Evolutionary conservation across 805 yeast species (phyloP), one percentile per base, ranked within the genome.

Genomic region (Candida pini): DNA sequence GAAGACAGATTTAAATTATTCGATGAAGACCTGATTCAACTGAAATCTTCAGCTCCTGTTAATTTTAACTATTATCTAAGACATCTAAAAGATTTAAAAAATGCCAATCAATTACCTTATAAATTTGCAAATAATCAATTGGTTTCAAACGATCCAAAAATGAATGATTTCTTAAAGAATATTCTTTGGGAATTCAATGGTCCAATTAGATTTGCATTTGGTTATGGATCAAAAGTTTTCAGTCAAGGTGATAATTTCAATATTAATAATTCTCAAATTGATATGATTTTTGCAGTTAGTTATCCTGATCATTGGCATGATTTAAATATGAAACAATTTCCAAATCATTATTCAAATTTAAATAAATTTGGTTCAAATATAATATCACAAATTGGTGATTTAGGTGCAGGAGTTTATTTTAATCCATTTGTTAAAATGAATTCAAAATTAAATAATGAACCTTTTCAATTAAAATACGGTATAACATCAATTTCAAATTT

Each of bases 211-310:
- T 83, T 75, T 48, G 80, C 96, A 1, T 84, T 90, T 60, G 98
- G 97, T 0, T 90, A 90, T 58, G 98, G 98, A 2, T 83, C 95
- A 6, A 96, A 96, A 4, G 96, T 92, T 1, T 84, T 92, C 49
- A 69, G 76, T 24, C 98, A 90, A 56, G 80, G 78, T 4, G 36
- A 52, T 3, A 45, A 54, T 9, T 53, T 56, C 9, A 68, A 69
- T 23, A 27, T 38, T 4, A 37, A 50, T 1, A 49, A 52, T 18
- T 81, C 88, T 0, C 97, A 92, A 56, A 74, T 86, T 9, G 98
- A 92, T 56, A 60, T 92, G 58, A 82, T 90, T 9, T 78, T 83
- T 49, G 87, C 85, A 1, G 97, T 89, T 2, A 70, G 81, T 0
- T 73, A 80, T 51, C 76, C 94, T 3, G 64, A 65, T 21, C 76